Conservation (phyloP, 345 rosid species). For the Melaleuca alternifolia region DNA sequence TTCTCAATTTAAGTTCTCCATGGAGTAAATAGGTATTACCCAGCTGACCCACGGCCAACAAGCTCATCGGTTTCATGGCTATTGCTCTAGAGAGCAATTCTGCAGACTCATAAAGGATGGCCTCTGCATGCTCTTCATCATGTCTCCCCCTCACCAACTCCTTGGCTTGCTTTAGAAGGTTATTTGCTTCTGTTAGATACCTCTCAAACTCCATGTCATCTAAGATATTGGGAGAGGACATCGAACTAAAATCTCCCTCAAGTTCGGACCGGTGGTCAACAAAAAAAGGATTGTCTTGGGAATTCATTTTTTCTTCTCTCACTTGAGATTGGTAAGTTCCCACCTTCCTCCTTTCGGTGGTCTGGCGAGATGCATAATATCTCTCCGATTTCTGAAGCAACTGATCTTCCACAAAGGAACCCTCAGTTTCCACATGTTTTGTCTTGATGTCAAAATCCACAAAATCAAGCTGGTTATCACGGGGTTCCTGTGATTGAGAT, state of each 20-base stretch:
- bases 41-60: constrained; percentile 61
- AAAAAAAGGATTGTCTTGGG: constrained; percentile 8
- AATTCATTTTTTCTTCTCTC: constrained; percentile 5
- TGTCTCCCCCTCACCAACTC: constrained; percentile 17
- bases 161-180: constrained; percentile 43
- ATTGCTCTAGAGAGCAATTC: constrained; percentile 39
- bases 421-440: constrained; percentile 18
- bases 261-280: constrained; percentile 1
- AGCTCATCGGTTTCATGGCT: constrained; percentile 54
- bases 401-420: constrained; percentile 26
- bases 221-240: constrained; percentile 26
- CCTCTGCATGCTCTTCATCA: constrained; percentile 37
- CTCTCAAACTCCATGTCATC: constrained; percentile 41
- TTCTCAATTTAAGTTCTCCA: constrained; percentile 51
- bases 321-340: constrained; percentile 11
- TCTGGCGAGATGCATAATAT: constrained; percentile 19
- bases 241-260: constrained; percentile 10
- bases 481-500: constrained; percentile 12
- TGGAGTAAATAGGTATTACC: constrained; percentile 70
- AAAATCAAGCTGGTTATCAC: constrained; percentile 25
- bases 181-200: constrained; percentile 44
- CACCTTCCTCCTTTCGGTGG: constrained; percentile 12
- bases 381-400: constrained; percentile 17
- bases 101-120: constrained; percentile 31
- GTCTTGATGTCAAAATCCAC: constrained; percentile 16